These are phyloP conservation scores for Lachancea meyersii DNA, from an alignment of 805 yeast species.

Conservation along the genomic window DNA sequence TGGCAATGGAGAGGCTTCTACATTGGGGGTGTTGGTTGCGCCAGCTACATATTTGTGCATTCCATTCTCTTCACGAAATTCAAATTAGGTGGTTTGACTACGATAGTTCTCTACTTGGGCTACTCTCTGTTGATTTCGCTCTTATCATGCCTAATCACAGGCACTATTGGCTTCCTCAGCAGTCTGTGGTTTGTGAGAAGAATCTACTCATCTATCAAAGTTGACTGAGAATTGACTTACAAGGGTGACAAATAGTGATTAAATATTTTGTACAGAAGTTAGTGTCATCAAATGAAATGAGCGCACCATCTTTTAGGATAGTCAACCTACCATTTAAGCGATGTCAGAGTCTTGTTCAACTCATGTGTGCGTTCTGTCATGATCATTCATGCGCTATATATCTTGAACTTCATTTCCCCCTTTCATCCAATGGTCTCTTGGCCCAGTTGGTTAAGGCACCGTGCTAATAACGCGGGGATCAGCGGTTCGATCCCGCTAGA, in stretches of 20 bases:
- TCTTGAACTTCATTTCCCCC: not conserved
- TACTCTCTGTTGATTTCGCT: conserved; percentile 69
- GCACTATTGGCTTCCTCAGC: conserved; percentile 78
- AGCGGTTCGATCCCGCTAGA: conserved; percentile 34
- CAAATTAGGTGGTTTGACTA: conserved; percentile 64
- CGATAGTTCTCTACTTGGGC: conserved; percentile 74
- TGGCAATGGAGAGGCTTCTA: conserved; percentile 97
- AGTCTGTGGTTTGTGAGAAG: conserved; percentile 66
- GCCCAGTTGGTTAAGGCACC: conserved; percentile 34
- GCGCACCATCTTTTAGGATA: too few relatives aligned
- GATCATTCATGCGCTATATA: not conserved
- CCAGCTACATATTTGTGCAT: conserved; percentile 78
- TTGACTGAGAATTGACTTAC: conserved; percentile 49
- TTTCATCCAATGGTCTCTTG: conserved; percentile 20
- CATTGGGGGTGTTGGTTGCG: conserved; percentile 88
- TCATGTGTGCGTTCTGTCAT: not conserved
- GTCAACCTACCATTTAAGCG: too few relatives aligned
- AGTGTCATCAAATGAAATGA: too few relatives aligned
- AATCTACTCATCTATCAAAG: conserved; percentile 80
- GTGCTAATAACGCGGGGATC: conserved; percentile 34
- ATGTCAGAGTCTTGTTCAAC: too few relatives aligned
- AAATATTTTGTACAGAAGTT: not conserved
- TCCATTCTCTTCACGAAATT: conserved; percentile 69
- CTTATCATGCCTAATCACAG: conserved; percentile 74
- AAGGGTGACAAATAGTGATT: not conserved